Base-by-base conservation (phyloP, 768 basidiomycete species). In the Pholiota molesta region DNA sequence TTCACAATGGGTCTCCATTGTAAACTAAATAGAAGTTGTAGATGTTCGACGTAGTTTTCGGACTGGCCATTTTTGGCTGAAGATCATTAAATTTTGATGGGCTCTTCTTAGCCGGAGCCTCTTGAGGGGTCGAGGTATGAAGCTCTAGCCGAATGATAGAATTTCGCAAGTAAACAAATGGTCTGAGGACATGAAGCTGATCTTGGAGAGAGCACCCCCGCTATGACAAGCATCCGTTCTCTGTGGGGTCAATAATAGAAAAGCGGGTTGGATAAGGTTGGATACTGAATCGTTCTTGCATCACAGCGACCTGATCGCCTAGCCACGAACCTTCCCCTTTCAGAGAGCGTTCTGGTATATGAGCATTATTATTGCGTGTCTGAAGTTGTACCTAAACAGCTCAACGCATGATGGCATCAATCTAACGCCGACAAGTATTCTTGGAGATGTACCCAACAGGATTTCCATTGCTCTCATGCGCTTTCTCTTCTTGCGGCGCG, bases 231-330 rank as follows among this genome's bases (percentile, higher is more conserved):
- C 56, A 51, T 66, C 64, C 65, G 64, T 62, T 42, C 68, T 63
- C 63, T 52, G 64, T 65, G 64, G 66, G 44, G 54, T 61, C 62
- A 67, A 14, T 49, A 52, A 64, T 59, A 65, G 65, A 56, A 40
- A 31, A 1, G 31, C 31, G 31, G 31, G 31, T 52, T 45, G 52
- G 62, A 53, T 1, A 55, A 5, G 31, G 31, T 52, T 45, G 52
- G 62, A 53, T 1, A 55, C 54, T 19, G 35, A 21, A 42, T 28
- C 14, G 62, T 58, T 35, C 60, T 55, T 39, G 61, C 44, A 67
- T 65, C 62, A 68, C 59, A 62, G 71, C 71, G 68, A 70, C 63
- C 64, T 72, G 71, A 72, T 72, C 71, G 71, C 65, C 67, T 55
- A 39, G 56, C 14, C 40, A 29, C 33, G 40, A 52, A 37, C 31